Percentiles rank a stretch among this genome's conserved stretches.
Evolutionary conservation across 192 early-diverging fungal species (phyloP).

Genomic region (Dissophora ornata): DNA sequence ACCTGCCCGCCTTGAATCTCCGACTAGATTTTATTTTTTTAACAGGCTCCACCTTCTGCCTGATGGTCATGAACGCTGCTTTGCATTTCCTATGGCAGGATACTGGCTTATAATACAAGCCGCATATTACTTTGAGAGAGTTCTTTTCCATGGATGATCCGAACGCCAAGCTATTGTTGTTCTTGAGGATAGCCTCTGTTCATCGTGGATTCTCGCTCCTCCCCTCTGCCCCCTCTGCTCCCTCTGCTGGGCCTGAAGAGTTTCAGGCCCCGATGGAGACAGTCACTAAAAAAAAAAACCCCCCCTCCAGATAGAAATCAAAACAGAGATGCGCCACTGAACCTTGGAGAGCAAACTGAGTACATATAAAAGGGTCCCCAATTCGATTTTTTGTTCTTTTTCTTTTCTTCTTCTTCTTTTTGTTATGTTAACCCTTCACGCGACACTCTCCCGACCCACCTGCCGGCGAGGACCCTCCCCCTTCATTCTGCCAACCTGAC

Average conservation of each 20-base stretch:
- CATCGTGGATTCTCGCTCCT: too few relatives aligned
- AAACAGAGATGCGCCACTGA: constrained; percentile 22
- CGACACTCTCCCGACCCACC: constrained; percentile 21
- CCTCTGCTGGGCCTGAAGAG: too few relatives aligned
- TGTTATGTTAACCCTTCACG: constrained; percentile 47
- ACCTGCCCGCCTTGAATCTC: not conserved
- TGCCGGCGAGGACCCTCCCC: constrained; percentile 10
- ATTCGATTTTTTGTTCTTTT: constrained; percentile 17
- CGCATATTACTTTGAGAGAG: too few relatives aligned
- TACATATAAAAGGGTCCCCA: constrained; percentile 22
- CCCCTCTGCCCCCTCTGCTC: too few relatives aligned
- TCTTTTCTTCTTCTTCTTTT: constrained; percentile 33
- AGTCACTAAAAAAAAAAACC: constrained; percentile 8
- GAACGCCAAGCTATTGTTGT: too few relatives aligned
- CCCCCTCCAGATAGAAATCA: too few relatives aligned
- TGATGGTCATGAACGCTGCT: not conserved
- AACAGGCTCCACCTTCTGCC: too few relatives aligned
- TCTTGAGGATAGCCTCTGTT: too few relatives aligned
- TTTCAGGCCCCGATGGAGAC: not conserved
- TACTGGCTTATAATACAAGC: too few relatives aligned
- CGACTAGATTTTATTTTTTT: not conserved
- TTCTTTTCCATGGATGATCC: too few relatives aligned
- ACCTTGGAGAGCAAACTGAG: too few relatives aligned
- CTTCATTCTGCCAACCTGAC: not conserved
- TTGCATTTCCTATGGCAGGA: not conserved